Conservation (phyloP, 345 rosid species). For the Populus davidiana region DNA sequence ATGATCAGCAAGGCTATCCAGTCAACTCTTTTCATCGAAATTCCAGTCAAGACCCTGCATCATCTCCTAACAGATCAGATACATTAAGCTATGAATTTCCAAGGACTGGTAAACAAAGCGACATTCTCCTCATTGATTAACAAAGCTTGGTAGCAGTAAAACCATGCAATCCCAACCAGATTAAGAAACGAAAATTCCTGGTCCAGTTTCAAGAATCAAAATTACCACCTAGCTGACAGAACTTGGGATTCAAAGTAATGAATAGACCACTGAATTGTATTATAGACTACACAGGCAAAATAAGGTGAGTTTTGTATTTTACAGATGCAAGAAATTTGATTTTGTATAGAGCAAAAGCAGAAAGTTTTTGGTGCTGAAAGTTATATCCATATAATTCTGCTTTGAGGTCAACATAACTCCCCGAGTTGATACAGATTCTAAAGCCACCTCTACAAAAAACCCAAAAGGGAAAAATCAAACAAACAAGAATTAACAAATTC, state of each 20-base stretch:
- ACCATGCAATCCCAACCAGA: neutral
- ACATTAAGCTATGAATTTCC: neutral
- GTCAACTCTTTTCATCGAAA: too few species aligned
- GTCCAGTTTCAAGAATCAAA: neutral
- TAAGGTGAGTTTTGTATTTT: slow-evolving; percentile 25
- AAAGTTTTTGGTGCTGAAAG: slow-evolving; percentile 10
- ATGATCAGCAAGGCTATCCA: too few species aligned
- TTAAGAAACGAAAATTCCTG: neutral
- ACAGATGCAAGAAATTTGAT: slow-evolving; percentile 29
- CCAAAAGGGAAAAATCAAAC: slow-evolving; percentile 30
- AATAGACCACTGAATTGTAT: slow-evolving; percentile 11
- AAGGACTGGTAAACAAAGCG: neutral
- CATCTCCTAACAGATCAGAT: too few species aligned
- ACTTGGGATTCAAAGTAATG: neutral
- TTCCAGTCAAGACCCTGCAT: neutral
- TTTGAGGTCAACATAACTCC: slow-evolving; percentile 24
- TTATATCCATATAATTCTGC: slow-evolving; percentile 32
- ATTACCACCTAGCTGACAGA: neutral
- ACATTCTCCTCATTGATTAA: neutral
- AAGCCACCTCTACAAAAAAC: slow-evolving; percentile 48
- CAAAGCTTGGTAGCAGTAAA: neutral
- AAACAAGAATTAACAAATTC: slow-evolving; percentile 58
- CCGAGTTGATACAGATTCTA: slow-evolving; percentile 43
- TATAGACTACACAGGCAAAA: slow-evolving; percentile 18
- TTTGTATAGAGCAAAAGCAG: slow-evolving; percentile 35